Evolutionary conservation across 2,329 filamentous ascomycete species (phyloP), one percentile per base, ranked within the genome.

Genomic region (Stemphylium vesicarium): DNA sequence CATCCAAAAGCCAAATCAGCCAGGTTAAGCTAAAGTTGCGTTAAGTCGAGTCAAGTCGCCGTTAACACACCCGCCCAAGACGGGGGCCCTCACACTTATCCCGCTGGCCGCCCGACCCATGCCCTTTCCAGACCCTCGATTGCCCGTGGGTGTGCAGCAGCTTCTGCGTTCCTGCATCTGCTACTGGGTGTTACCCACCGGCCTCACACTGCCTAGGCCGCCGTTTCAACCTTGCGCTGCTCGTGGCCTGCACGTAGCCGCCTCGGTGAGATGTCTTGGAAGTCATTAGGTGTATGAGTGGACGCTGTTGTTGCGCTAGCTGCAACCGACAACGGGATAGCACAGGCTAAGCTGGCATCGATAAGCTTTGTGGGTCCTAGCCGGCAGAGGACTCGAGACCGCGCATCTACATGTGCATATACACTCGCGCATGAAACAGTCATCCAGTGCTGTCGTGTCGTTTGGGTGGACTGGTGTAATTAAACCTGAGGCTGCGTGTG

Each of bases 171-270:
- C 66, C 70, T 74, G 70, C 70, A 67, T 68, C 57, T 72, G 45
- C 65, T 40, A 73, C 65, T 74, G 70, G 71, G 57, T 64, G 62
- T 41, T 50, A 49, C 55, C 60, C 58, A 63, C 50, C 59, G 51
- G 37, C 59, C 50, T 59, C 56, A 56, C 64, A 60, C 50, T 47
- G 50, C 40, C 42, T 15, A 50, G 56, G 41, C 31, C 59, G 39
- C 59, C 52, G 63, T 66, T 62, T 69, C 63, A 61, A 66, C 56
- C 60, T 63, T 61, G 60, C 58, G 56, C 57, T 63, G 60, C 57
- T 59, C 57, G 56, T 71, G 70, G 69, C 66, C 70, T 63, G 60
- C 57, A 58, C 57, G 56, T 71, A 71, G 68, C 66, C 70, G 70
- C 68, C 62, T 59, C 46, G 59, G 52, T 36, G 49, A 45, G 33